Evolutionary conservation across 1,284 basidiomycete species (phyloP).

Genomic region (Cutaneotrichosporon spelunceum): DNA sequence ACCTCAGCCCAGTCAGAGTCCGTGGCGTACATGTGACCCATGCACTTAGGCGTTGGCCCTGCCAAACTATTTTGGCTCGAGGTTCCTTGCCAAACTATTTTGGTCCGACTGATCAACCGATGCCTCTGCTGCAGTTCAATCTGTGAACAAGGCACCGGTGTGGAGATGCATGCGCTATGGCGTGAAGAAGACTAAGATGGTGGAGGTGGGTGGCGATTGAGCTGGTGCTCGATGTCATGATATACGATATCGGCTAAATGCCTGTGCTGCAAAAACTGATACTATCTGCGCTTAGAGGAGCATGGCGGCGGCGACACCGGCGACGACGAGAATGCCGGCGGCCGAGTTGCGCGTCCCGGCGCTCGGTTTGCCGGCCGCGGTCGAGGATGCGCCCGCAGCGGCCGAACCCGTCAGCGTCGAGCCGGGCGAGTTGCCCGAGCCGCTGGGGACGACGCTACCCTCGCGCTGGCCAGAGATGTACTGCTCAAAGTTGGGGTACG

Average conservation of each 20-base stretch:
- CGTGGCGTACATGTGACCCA: too few relatives aligned
- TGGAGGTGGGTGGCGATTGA: not conserved
- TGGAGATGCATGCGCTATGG: conserved; percentile 6
- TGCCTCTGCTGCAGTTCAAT: too few relatives aligned
- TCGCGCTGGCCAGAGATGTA: conserved; percentile 21
- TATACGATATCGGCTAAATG: conserved; percentile 2
- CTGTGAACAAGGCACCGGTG: not conserved
- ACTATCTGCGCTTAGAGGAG: conserved; percentile 9
- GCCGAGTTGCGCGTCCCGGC: conserved; percentile 1
- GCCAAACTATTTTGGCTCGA: too few relatives aligned
- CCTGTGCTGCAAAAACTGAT: not conserved
- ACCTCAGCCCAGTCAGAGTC: too few relatives aligned
- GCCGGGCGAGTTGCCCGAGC: not conserved
- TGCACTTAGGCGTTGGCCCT: too few relatives aligned
- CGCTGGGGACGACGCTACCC: not conserved
- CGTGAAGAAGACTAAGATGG: conserved; percentile 2
- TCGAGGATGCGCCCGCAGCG: not conserved
- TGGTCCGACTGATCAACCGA: too few relatives aligned
- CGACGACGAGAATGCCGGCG: conserved; percentile 5
- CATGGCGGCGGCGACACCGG: conserved; percentile 7
- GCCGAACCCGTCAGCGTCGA: not conserved
- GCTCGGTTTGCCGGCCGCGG: not conserved
- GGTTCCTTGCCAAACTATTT: too few relatives aligned
- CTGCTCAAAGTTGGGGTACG: conserved; percentile 38
- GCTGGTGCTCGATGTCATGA: not conserved